Evolutionary conservation across 176 grass and related monocot species (phyloP), one percentile per base, ranked within the genome.

Genomic region (Juncus effusus): DNA sequence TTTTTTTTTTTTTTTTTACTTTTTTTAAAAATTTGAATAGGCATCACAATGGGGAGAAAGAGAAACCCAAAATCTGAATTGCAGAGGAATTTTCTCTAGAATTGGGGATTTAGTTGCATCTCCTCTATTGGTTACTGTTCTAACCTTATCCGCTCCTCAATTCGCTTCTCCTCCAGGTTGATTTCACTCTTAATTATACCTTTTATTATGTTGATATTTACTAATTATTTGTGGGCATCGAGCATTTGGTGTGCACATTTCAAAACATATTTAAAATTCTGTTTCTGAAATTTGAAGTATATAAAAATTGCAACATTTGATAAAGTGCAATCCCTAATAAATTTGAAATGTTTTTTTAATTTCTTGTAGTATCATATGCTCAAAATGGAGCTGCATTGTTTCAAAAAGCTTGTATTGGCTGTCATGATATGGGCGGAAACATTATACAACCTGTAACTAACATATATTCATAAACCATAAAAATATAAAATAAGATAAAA

Each of bases 401-500:
- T 79, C 61, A 75, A 53, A 91, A 89, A 61, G 93, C 87, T 5
- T 91, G 93, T 74, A 89, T 96, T 12, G 93, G 88, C 11, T 91
- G 93, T 77, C 93, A 96, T 79, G 93, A 89, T 54, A 96, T 86
- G 77, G 88, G 93, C 68, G 93, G 88, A 59, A 96, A 91, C 67
- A 89, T 96, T 44, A 41, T 96, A 47, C 93, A 89, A 70, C 88
- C 93, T 15, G 88, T 91, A 73, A 88, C 76, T 80, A 38, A 51
- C 50, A 28, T 28, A 28, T 28, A 28, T 28, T 28, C 19, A 28
- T 28, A 28, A 28, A 1, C 19, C 19, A 28, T 28, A 28, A 28
- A 28, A 28, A 28, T 1, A 28, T 1, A 28, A 59, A 10, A 42
- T 56, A 54, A 62, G 51, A 72, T 36, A 54, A 35, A 35, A 62